Percentiles rank a stretch among this genome's conserved stretches.
Evolutionary conservation across 1,284 basidiomycete species (phyloP).

Genomic region (Stygiomarasmius scandens): DNA sequence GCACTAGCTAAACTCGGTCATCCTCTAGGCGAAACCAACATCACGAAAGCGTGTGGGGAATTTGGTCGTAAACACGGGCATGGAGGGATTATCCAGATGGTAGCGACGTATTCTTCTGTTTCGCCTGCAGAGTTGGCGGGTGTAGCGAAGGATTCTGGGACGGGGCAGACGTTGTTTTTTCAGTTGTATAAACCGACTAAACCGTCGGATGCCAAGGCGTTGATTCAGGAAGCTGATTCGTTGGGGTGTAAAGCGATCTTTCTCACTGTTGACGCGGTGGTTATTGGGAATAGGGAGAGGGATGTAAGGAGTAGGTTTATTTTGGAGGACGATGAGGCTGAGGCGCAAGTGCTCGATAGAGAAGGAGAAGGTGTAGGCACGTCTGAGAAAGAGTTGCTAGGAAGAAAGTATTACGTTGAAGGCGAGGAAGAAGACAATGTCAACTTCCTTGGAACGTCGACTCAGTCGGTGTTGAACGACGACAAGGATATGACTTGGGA

Average conservation of each 20-base stretch:
- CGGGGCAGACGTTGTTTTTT: conserved; percentile 79
- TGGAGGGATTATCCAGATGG: conserved; percentile 83
- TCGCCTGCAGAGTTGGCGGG: conserved; percentile 70
- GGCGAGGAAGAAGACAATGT: conserved; percentile 30
- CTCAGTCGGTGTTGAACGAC: conserved; percentile 54
- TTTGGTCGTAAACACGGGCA: conserved; percentile 77
- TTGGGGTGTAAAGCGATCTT: conserved; percentile 86
- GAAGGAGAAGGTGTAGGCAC: too few relatives aligned
- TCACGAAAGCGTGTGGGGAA: conserved; percentile 56
- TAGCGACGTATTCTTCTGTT: conserved; percentile 85
- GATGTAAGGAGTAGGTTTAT: conserved; percentile 71
- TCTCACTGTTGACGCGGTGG: conserved; percentile 88
- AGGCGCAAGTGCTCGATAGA: too few relatives aligned
- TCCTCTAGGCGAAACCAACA: conserved; percentile 54
- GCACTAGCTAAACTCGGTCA: conserved; percentile 90
- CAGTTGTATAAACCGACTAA: conserved; percentile 86
- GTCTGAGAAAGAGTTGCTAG: too few relatives aligned
- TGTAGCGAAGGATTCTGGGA: conserved; percentile 29
- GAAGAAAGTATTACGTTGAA: conserved; percentile 35
- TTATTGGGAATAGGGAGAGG: conserved; percentile 83
- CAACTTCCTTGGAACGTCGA: conserved; percentile 61
- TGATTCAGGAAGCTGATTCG: conserved; percentile 71
- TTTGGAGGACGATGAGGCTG: conserved; percentile 22
- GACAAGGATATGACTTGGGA: conserved; percentile 77
- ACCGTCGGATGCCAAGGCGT: conserved; percentile 66